These are phyloP conservation scores for Lophium mytilinum DNA, from an alignment of 495 filamentous ascomycete genomes.

Conservation along the genomic window DNA sequence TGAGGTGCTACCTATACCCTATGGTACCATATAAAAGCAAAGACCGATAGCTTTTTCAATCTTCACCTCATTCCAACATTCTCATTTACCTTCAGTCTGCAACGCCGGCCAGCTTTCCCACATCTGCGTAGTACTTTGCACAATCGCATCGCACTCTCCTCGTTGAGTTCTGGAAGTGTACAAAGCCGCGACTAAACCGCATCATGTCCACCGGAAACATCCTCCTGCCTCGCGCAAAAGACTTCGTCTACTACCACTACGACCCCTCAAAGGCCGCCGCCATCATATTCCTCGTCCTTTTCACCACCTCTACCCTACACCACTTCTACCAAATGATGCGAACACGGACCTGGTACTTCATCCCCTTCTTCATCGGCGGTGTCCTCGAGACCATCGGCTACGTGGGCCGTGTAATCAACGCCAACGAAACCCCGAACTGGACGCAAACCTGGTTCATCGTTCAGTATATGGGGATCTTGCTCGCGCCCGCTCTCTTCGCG, in stretches of 20 bases:
- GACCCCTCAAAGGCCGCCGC: slow-evolving; percentile 3
- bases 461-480: slow-evolving; percentile 31
- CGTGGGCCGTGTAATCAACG: not conserved
- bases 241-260: slow-evolving; percentile 4
- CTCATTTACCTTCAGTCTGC: too few species aligned
- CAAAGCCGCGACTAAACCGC: too few species aligned
- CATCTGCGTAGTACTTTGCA: too few species aligned
- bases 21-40: too few species aligned
- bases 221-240: too few species aligned
- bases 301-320: not conserved
- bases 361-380: slow-evolving; percentile 47
- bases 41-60: too few species aligned
- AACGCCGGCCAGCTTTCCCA: too few species aligned
- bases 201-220: too few species aligned
- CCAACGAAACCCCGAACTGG: not conserved
- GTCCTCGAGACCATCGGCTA: slow-evolving; percentile 23
- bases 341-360: slow-evolving; percentile 45
- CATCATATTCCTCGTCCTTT: slow-evolving; percentile 5
- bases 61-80: too few species aligned
- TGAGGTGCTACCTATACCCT: too few species aligned
- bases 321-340: slow-evolving; percentile 10
- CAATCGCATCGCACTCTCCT: too few species aligned
- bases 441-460: slow-evolving; percentile 30
- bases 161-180: too few species aligned
- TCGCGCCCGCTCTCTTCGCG: slow-evolving; percentile 37